A percentile compares a stretch with the other conserved stretches of the same genome.
Conservation (phyloP, 352 stramenopile genomes). For the Phytophthora palmivora region DNA sequence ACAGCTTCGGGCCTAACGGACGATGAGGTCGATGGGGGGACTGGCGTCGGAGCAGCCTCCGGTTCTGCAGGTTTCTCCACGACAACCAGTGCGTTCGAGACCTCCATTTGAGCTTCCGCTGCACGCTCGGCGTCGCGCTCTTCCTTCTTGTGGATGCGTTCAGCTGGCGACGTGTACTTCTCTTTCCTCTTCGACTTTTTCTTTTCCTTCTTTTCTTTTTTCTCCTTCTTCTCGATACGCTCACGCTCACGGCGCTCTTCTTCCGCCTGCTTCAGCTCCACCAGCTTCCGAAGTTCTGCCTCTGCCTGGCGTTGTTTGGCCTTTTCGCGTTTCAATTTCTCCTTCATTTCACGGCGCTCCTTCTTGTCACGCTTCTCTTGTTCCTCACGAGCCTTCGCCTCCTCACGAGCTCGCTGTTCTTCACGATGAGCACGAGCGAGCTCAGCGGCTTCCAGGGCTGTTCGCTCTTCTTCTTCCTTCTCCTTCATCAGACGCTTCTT, state of each 20-base stretch:
- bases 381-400: constrained; percentile 45
- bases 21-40: constrained; percentile 5
- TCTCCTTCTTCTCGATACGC: constrained; percentile 42
- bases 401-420: constrained; percentile 48
- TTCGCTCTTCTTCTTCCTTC: constrained; percentile 48
- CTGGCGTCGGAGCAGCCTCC: constrained; percentile 4
- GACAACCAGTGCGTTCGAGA: constrained; percentile 60
- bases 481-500: constrained; percentile 46
- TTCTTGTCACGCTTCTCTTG: constrained; percentile 52
- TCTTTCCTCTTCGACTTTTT: constrained; percentile 62
- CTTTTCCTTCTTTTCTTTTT: constrained; percentile 49
- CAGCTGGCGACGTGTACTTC: constrained; percentile 64
- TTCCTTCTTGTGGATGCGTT: constrained; percentile 62
- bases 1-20: constrained; percentile 14
- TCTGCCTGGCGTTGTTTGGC: constrained; percentile 47
- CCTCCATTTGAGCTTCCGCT: constrained; percentile 25
- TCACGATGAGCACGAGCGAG: constrained; percentile 47
- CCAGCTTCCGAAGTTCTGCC: constrained; percentile 41
- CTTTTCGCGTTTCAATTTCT: constrained; percentile 50
- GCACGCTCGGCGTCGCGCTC: constrained; percentile 33
- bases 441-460: constrained; percentile 41
- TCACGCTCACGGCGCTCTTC: constrained; percentile 47
- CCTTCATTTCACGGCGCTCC: constrained; percentile 47
- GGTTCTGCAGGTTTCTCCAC: constrained; percentile 40
- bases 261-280: constrained; percentile 50